Base-by-base conservation (phyloP, 1,139 yeast species). In the Chernovozyma sophiae-reginae region DNA sequence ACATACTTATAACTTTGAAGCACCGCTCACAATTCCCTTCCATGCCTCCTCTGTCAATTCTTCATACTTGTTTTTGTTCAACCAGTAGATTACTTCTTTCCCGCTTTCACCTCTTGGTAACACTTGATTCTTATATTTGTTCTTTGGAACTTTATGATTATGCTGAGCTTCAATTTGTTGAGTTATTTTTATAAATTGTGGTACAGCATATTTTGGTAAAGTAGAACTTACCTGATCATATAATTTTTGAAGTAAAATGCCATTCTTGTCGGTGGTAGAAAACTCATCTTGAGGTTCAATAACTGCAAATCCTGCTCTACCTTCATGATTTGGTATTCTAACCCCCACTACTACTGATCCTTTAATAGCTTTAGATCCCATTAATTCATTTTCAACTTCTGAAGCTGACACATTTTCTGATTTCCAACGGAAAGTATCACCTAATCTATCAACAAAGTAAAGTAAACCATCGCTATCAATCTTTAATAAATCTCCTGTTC, bases 391-490 rank as follows among this genome's bases (percentile, higher is more conserved):
- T 57, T 90, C 97, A 30, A 92, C 97, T 61, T 92, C 97, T 31
- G 90, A 81, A 8, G 97, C 89, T 24, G 94, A 81, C 25, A 92
- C 97, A 61, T 92, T 90, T 63, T 92, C 98, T 2, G 95, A 85
- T 62, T 89, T 90, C 97, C 97, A 92, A 49, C 98, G 75, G 68
- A 85, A 92, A 0, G 97, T 90, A 56, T 92, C 98, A 28, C 98
- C 98, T 55, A 90, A 66, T 53, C 98, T 70, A 63, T 90, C 98
- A 34, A 87, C 89, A 59, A 92, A 92, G 60, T 84, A 87, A 52
- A 85, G 68, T 48, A 83, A 65, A 1, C 89, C 85, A 46, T 82
- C 75, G 25, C 67, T 67, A 56, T 89, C 96, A 56, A 71, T 65
- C 49, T 68, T 77, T 53, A 90, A 68, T 48, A 92, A 68, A 57